Conservation (phyloP, 2,329 filamentous ascomycete genomes). For the Elsinoe ampelina region DNA sequence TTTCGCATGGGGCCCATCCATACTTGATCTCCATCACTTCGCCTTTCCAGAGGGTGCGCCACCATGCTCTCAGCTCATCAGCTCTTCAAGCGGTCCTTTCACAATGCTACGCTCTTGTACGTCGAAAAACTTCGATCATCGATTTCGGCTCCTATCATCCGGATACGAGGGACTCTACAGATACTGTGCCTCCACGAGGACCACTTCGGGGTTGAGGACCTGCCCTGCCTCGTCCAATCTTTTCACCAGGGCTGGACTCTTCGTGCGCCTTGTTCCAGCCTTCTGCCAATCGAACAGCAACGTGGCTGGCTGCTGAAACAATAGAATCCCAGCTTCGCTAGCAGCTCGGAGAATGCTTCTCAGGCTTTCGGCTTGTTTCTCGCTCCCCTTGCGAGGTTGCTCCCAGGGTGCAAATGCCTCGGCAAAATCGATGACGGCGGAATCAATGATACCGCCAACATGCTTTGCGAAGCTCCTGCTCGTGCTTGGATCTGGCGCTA, state of each 20-base stretch:
- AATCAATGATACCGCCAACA: neutral
- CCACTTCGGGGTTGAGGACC: neutral
- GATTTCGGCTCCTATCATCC: too few species aligned
- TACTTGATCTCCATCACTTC: too few species aligned
- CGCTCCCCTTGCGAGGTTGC: neutral
- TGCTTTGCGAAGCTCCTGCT: neutral
- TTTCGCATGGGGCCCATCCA: too few species aligned
- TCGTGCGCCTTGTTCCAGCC: neutral
- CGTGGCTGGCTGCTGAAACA: slow-evolving; percentile 3
- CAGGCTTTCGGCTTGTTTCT: neutral
- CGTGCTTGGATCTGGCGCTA: neutral
- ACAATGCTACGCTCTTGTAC: too few species aligned
- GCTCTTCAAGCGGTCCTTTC: too few species aligned
- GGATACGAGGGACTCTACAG: too few species aligned
- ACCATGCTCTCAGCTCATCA: too few species aligned
- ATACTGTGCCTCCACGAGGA: neutral
- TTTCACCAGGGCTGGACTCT: neutral
- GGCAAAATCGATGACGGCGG: neutral
- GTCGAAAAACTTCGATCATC: too few species aligned
- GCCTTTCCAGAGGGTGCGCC: too few species aligned
- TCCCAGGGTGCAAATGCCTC: slow-evolving; percentile 10
- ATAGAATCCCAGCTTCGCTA: neutral
- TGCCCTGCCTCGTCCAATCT: neutral
- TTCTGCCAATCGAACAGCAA: slow-evolving; percentile 11
- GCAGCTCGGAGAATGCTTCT: neutral